Base-by-base conservation (phyloP, 352 stramenopile genomes). In the Globisporangium okanoganense region DNA sequence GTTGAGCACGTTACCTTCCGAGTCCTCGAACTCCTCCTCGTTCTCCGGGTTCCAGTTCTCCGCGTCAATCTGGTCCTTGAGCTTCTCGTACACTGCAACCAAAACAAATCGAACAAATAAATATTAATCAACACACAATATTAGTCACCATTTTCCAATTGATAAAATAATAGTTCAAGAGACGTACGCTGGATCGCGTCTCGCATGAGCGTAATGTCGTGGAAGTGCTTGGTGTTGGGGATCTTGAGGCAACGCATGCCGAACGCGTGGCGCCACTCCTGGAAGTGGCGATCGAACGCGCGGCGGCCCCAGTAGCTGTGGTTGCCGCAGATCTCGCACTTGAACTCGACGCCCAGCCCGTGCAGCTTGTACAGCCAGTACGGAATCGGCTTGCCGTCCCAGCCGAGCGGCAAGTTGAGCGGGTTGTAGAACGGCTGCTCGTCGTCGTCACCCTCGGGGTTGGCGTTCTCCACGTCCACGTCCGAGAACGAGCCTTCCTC, bases 331-430 rank as follows among this genome's bases (percentile, higher is more conserved):
- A 99, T 99, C 73, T 99, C 97, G 71, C 97, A 99, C 61, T 97
- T 97, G 82, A 94, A 99, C 80, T 99, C 97, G 49, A 99, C 90
- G 64, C 98, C 97, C 25, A 99, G 90, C 2, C 97, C 97, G 69
- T 99, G 97, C 31, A 99, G 79, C 80, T 99, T 99, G 87, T 99
- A 99, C 56, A 99, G 79, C 97, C 97, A 99, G 68, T 99, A 99
- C 5, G 97, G 97, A 67, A 99, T 99, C 16, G 97, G 97, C 66
- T 99, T 99, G 47, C 97, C 97, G 75, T 99, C 97, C 95, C 94
- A 99, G 55, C 96, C 97, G 29, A 99, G 83, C 22, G 97, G 97
- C 27, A 99, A 78, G 71, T 99, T 99, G 57, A 99, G 93, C 29
- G 97, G 97, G 73, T 99, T 99, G 83, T 99, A 99, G 60, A 99